These are phyloP conservation scores for Pulveroboletus sp. DNA, from an alignment of 768 basidiomycete species.

Conservation along the genomic window DNA sequence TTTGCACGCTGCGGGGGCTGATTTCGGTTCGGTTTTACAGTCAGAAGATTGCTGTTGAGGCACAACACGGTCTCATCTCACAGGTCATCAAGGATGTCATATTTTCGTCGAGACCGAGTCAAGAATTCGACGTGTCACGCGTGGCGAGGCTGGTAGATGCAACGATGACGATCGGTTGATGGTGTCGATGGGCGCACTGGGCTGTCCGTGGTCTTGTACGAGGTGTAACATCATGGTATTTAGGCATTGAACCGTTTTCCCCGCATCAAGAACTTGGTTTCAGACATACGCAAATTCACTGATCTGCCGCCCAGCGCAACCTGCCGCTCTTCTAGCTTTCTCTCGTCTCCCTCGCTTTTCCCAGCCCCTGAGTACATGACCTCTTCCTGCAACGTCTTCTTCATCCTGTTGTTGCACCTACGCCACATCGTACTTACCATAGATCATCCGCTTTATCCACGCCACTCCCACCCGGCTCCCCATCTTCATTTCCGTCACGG, in stretches of 20 bases:
- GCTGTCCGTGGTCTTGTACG: neutral
- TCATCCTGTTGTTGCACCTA: too few species aligned
- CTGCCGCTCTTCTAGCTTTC: too few species aligned
- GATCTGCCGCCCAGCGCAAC: too few species aligned
- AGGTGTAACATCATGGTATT: neutral
- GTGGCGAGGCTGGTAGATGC: conserved; percentile 34
- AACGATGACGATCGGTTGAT: conserved; percentile 31
- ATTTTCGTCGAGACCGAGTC: conserved; percentile 55
- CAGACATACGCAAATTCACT: too few species aligned
- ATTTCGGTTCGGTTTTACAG: conserved; percentile 35
- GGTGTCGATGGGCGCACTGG: conserved; percentile 1
- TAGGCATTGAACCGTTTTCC: neutral
- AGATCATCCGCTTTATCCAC: too few species aligned
- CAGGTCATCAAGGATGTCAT: conserved; percentile 92
- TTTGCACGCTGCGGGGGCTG: neutral
- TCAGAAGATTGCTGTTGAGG: conserved; percentile 83
- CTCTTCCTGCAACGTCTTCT: too few species aligned
- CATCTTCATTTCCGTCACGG: too few species aligned
- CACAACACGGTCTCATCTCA: conserved; percentile 89
- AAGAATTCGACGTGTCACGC: conserved; percentile 20
- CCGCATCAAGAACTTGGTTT: too few species aligned
- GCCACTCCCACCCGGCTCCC: too few species aligned
- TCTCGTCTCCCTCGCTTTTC: too few species aligned
- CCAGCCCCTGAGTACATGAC: too few species aligned
- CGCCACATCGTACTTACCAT: too few species aligned